Evolutionary conservation across 2,329 filamentous ascomycete species (phyloP).

Genomic region (Colletotrichum kahawae): DNA sequence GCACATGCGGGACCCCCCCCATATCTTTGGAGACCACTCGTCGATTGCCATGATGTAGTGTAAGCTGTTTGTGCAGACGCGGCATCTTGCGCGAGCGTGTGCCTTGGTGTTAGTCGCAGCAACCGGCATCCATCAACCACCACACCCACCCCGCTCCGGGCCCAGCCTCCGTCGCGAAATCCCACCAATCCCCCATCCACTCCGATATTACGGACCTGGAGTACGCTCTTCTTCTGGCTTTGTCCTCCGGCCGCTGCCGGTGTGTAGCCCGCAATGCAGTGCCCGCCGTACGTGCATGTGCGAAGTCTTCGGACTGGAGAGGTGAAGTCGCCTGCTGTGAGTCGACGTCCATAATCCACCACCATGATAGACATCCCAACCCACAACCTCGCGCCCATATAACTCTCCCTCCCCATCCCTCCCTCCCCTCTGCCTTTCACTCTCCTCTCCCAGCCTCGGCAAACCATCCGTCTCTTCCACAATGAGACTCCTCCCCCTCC

Average conservation of each 20-base stretch:
- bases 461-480: background rate
- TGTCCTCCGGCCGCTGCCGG: background rate
- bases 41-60: background rate
- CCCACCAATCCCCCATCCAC: constrained; percentile 5
- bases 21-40: background rate
- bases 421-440: background rate
- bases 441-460: background rate
- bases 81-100: background rate
- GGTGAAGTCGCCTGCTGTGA: background rate
- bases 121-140: background rate
- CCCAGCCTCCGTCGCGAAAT: background rate
- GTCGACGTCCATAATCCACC: background rate
- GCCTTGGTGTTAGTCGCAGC: background rate
- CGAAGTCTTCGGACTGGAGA: background rate
- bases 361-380: background rate
- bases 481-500: background rate
- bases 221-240: background rate
- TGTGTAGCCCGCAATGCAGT: background rate
- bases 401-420: background rate
- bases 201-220: background rate
- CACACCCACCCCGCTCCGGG: background rate
- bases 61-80: background rate
- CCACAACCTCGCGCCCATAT: background rate
- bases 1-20: background rate
- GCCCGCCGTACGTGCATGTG: background rate